Conservation (phyloP, 2,329 filamentous ascomycete species). For the Myriangium duriaei region DNA sequence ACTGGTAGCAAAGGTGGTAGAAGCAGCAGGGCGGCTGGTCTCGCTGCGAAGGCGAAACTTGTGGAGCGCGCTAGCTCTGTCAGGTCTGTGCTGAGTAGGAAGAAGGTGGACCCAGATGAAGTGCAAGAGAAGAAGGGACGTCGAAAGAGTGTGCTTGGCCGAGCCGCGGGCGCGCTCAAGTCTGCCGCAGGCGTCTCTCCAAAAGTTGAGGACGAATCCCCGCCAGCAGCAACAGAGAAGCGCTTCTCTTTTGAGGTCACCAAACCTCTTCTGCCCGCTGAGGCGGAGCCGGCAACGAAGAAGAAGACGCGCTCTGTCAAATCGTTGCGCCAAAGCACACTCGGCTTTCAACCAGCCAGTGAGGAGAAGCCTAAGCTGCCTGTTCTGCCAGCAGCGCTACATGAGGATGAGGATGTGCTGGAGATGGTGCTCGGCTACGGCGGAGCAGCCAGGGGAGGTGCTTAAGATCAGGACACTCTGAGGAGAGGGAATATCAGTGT, state of each 20-base stretch:
- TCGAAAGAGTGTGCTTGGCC: conserved; percentile 5
- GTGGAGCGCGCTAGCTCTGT: conserved; percentile 2
- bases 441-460: not conserved
- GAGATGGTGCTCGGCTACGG: conserved; percentile 7
- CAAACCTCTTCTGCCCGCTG: conserved; percentile 1
- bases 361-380: not conserved
- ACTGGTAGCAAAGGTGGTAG: not conserved
- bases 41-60: conserved; percentile 3
- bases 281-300: not conserved
- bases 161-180: conserved; percentile 2
- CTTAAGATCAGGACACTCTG: not conserved
- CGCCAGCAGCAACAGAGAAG: conserved; percentile 1
- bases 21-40: conserved; percentile 6
- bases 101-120: not conserved
- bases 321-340: conserved; percentile 7
- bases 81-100: conserved; percentile 1
- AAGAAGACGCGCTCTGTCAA: conserved; percentile 6
- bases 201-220: not conserved
- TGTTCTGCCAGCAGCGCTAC: conserved; percentile 1
- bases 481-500: too few species aligned
- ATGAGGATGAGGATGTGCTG: conserved; percentile 6
- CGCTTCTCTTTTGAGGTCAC: conserved; percentile 2
- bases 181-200: not conserved
- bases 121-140: conserved; percentile 5
- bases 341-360: conserved; percentile 4